Evolutionary conservation across 371 early-diverging fungal genomes (phyloP), one percentile per base, ranked within the genome.

Genomic region (Fennellomyces sp.): DNA sequence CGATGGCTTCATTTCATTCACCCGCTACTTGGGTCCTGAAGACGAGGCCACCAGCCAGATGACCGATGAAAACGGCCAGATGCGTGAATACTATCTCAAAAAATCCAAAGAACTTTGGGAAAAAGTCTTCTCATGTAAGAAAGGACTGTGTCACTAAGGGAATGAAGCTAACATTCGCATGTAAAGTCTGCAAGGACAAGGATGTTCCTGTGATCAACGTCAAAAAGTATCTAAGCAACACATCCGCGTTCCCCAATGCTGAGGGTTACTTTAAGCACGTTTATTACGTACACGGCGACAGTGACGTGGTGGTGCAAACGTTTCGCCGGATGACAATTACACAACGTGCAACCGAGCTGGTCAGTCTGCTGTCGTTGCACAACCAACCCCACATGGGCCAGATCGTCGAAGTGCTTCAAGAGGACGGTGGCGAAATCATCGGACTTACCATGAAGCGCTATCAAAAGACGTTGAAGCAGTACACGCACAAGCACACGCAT

Each of bases 391-490:
- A 72, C 28, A 74, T 81, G 55, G 76, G 75, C 1, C 70, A 78
- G 23, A 76, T 81, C 12, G 60, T 69, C 5, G 72, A 76, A 33
- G 70, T 81, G 0, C 52, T 81, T 1, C 63, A 78, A 23, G 76
- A 70, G 31, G 63, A 73, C 1, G 59, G 66, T 27, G 75, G 75
- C 25, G 58, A 57, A 26, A 66, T 81, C n/a, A 69, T 81, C 28
- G 81, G 81, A 2, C 45, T 81, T 7, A 68, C 76, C 0, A 78
- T 81, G 81, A 48, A 64, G 36, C 74, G 86, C 2, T 85, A 84
- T 41, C 58, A 76, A 38, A 75, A 79, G 57, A 88, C 88, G 0
- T 65, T 88, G 11, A 88, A 86, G 36, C 81, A 84, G 33, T 85
- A 83, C 51, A 73, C 80, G 1, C 82, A 85, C 35, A 68, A 76